These are phyloP conservation scores for Hanseniaspora lachancei DNA, from an alignment of 805 yeast species.

Conservation along the genomic window DNA sequence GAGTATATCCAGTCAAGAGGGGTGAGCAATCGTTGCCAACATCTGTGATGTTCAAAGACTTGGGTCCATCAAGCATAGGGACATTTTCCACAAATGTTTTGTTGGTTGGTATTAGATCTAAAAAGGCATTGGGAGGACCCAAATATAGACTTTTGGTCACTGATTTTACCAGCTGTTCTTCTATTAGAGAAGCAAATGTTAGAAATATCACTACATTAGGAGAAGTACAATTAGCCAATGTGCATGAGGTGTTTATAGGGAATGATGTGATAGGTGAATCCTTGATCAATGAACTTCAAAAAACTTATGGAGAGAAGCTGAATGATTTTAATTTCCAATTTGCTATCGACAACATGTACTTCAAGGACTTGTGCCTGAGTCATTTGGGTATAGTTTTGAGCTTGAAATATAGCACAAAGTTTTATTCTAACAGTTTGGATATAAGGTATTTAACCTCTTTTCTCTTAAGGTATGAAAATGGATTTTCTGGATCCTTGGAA, in stretches of 20 bases:
- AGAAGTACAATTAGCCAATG: neutral
- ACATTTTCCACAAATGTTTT: neutral
- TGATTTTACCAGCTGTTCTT: neutral
- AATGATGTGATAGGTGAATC: neutral
- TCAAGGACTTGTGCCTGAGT: neutral
- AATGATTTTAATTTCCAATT: neutral
- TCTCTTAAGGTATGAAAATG: neutral
- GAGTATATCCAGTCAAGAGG: neutral
- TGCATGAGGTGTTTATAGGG: neutral
- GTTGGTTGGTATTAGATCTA: slow-evolving; percentile 1
- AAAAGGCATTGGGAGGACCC: neutral
- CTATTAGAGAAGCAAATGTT: neutral
- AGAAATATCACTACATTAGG: neutral
- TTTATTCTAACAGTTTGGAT: neutral
- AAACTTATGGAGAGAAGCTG: neutral
- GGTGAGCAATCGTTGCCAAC: neutral
- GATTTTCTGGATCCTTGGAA: neutral
- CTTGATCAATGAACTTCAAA: neutral
- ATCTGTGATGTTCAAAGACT: neutral
- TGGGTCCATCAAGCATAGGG: neutral
- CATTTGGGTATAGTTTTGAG: neutral
- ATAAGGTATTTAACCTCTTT: neutral
- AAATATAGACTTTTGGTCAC: slow-evolving; percentile 4
- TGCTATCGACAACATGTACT: neutral
- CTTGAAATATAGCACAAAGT: neutral